These are phyloP conservation scores for Eucalyptus tenuipes DNA, from an alignment of 345 rosid species.

Conservation along the genomic window DNA sequence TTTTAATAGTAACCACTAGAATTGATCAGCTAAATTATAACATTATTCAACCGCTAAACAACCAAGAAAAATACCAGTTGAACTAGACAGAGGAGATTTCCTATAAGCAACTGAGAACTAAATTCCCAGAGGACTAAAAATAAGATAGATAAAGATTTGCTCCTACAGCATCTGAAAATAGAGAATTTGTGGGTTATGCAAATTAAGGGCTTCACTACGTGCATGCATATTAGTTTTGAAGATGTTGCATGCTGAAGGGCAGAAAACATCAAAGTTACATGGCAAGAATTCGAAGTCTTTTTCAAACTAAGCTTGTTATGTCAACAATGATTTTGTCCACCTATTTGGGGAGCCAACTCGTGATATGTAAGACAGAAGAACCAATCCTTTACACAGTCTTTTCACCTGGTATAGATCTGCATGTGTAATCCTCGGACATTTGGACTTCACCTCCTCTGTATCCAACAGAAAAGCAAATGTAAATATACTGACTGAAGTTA, in stretches of 20 bases:
- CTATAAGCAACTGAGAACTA: background rate
- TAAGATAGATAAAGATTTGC: background rate
- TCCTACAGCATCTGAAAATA: background rate
- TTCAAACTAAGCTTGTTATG: background rate
- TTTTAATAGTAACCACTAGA: background rate
- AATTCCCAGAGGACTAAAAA: background rate
- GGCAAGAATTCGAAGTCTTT: background rate
- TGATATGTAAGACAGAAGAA: background rate
- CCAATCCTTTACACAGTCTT: background rate
- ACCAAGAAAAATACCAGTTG: background rate
- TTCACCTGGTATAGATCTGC: conserved; percentile 66
- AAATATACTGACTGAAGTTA: background rate
- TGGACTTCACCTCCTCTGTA: conserved; percentile 73
- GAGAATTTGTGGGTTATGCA: background rate
- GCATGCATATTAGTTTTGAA: background rate
- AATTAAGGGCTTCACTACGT: background rate
- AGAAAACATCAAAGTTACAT: background rate
- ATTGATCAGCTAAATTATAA: background rate
- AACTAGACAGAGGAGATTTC: background rate
- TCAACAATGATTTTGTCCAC: background rate
- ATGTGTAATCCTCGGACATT: conserved; percentile 66
- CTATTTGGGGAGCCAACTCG: background rate
- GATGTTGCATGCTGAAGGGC: background rate
- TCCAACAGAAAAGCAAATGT: background rate
- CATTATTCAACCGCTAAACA: background rate